Base-by-base conservation (phyloP, 345 rosid species). In the Jatropha curcas region DNA sequence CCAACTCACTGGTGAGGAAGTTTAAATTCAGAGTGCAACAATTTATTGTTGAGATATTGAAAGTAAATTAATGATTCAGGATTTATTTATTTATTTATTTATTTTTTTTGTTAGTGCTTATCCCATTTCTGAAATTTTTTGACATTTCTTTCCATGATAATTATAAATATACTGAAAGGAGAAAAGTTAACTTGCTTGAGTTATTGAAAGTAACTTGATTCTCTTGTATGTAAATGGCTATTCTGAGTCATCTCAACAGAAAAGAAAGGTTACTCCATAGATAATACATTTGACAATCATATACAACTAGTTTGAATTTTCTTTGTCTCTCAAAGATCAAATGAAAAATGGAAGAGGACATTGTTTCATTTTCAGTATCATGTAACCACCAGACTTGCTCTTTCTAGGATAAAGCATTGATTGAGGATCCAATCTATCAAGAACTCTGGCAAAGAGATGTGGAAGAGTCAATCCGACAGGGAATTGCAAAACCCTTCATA, bases 361-460 rank as follows among this genome's bases (percentile, higher is more conserved):
- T 16, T 4, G 14, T 41, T 27, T 46, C 14, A 24, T 41, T 64
- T 64, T 14, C 28, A 12, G 4, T 41, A 46, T 41, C 52, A 41
- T 64, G 17, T 41, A 25, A 41, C 65, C 25, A 41, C 65, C 25
- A 19, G 24, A 60, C 5, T 45, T 61, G 17, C 74, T 28, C 56
- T 57, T 51, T 58, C 4, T 56, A 89, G 94, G 94, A 89, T 60
- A 85, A 76, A 82, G 89, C 92, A 41, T 71, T 89, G 75, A 79
- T 89, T 17, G 87, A 86, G 81, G 94, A 88, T 60, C 94, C 94
- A 48, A 69, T 89, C 74, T 75, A 88, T 66, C 89, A 86, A 77
- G 94, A 88, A 69, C 86, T 86, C 81, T 88, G 89, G 92, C 92
- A 86, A 68, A 89, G 94, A 74, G 92, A 89, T 75, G 86, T 88